Conservation (phyloP, 169 alveolate species). For the Cryptosporidium bovis region DNA sequence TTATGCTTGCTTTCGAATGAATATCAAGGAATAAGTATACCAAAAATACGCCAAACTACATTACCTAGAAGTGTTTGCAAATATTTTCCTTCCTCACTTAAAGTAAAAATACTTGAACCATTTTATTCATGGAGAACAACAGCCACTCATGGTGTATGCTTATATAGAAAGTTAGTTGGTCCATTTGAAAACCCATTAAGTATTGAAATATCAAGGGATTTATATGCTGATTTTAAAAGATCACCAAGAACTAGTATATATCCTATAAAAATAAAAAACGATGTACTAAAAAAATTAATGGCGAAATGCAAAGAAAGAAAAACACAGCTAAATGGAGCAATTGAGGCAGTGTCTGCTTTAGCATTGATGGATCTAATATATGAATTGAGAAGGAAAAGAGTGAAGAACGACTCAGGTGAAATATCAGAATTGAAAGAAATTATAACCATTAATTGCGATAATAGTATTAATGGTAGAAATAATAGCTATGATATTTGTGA, state of each 20-base stretch:
- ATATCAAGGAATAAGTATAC: slow-evolving; percentile 50
- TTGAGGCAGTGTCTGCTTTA: slow-evolving; percentile 70
- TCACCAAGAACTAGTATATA: slow-evolving; percentile 72
- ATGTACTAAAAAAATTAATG: slow-evolving; percentile 16
- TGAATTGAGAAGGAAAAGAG: slow-evolving; percentile 42
- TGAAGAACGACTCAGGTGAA: slow-evolving; percentile 35
- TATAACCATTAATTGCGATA: neutral
- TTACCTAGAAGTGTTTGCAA: slow-evolving; percentile 67
- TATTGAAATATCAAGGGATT: slow-evolving; percentile 64
- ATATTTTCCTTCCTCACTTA: slow-evolving; percentile 62
- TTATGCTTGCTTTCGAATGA: slow-evolving; percentile 54
- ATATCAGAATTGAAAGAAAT: slow-evolving; percentile 29
- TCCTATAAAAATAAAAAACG: slow-evolving; percentile 45
- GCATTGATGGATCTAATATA: slow-evolving; percentile 63
- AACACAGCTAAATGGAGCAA: slow-evolving; percentile 63
- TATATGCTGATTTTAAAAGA: slow-evolving; percentile 62
- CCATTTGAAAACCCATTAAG: slow-evolving; percentile 71
- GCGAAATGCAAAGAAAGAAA: slow-evolving; percentile 53
- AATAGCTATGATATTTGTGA: neutral
- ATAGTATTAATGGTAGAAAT: neutral
- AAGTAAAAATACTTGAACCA: slow-evolving; percentile 45
- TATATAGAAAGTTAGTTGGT: slow-evolving; percentile 66
- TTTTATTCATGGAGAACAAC: slow-evolving; percentile 75
- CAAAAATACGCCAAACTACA: slow-evolving; percentile 32
- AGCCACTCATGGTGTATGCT: slow-evolving; percentile 70